A percentile compares a stretch with the other conserved stretches of the same genome.
phyloP scores from a whole-genome alignment of 2,329 filamentous ascomycete species.

The Sphaerulina vaccinii region DNA sequence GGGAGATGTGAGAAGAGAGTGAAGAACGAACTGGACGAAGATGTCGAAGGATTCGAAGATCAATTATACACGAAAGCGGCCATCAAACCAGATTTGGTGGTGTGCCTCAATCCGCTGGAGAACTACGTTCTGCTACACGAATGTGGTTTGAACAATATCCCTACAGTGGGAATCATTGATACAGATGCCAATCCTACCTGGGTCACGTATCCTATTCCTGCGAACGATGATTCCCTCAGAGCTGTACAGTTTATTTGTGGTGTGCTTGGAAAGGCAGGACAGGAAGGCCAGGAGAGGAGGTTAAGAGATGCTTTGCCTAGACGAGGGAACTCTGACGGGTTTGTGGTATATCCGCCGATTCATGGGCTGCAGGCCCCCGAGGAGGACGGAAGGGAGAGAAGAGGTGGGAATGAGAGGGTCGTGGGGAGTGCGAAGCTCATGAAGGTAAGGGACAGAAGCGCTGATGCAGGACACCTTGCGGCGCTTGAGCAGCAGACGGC shows the following conservation, averaged over 20 bases:
- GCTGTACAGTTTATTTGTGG: constrained; percentile 79
- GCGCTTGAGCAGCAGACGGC: background rate
- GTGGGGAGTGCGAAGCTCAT: background rate
- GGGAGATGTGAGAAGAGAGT: constrained; percentile 67
- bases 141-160: constrained; percentile 82
- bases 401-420: background rate
- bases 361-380: constrained; percentile 33
- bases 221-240: constrained; percentile 93
- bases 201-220: constrained; percentile 95
- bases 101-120: constrained; percentile 89
- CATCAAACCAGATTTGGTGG: constrained; percentile 82
- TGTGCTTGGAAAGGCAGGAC: constrained; percentile 78
- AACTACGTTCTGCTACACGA: constrained; percentile 89
- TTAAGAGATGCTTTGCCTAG: constrained; percentile 54
- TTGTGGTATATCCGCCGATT: constrained; percentile 57
- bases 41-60: constrained; percentile 62
- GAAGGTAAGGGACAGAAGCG: background rate
- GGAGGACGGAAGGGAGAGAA: constrained; percentile 3
- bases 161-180: constrained; percentile 92
- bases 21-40: constrained; percentile 71
- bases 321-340: constrained; percentile 46
- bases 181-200: constrained; percentile 89
- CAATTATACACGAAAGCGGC: constrained; percentile 64
- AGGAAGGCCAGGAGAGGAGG: constrained; percentile 70
- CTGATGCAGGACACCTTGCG: background rate